Evolutionary conservation across 805 yeast species (phyloP), one percentile per base, ranked within the genome.

Genomic region (Myxozyma sirexii): DNA sequence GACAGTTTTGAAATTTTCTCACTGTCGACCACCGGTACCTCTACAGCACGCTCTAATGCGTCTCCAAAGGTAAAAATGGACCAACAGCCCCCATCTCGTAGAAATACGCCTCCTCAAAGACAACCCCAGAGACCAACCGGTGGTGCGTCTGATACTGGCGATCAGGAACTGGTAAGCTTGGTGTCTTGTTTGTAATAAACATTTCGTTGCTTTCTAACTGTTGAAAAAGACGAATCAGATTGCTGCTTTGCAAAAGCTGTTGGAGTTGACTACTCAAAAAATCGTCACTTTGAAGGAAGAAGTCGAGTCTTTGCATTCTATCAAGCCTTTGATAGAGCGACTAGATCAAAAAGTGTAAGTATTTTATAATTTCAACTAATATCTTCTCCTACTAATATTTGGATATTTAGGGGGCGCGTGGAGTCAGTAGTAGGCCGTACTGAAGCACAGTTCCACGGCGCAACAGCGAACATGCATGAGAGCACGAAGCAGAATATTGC

Each of bases 391-490:
- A n/a, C n/a, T n/a, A n/a, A n/a, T n/a, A n/a, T n/a, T n/a, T n/a
- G n/a, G n/a, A n/a, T n/a, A n/a, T 26, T 3, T n/a, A 60, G 63
- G 12, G 58, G 61, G 27, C 62, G 67, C 8, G 46, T 63, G 31
- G 67, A 63, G 23, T 17, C 57, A 12, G 31, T 45, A 4, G 63
- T 62, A 13, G 39, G 53, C 31, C 49, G 56, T 19, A 61, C 63
- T 10, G 66, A 63, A 27, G 31, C 64, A n/a, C 66, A 62, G 38
- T 58, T 63, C 51, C 67, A 62, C 48, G 64, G 67, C 21, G 67
- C 64, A 17, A 38, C 66, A 10, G 57, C 59, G 10, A 63, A 63
- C 44, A 57, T 62, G 53, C 66, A 58, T 42, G 66, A 62, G 35
- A 37, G 50, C 35, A 63, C 64, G 17, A 57, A 53, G 26, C 67